phyloP scores from a whole-genome alignment of 1,139 yeast genomes.

The Debaryomycetaceae sp. region DNA sequence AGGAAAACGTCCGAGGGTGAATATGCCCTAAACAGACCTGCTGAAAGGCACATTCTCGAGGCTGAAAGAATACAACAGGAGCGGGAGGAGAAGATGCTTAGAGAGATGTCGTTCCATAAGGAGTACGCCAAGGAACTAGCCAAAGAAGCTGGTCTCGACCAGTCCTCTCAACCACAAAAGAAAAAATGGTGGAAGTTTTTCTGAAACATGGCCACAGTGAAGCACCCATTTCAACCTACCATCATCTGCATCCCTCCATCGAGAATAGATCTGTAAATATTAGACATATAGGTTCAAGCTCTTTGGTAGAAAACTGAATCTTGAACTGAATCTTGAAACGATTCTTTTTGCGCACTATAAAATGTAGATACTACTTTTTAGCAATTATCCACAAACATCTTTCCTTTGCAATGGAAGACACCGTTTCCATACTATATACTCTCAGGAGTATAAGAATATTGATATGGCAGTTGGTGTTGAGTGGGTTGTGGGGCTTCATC shows the following conservation, averaged over 20 bases:
- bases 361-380: not conserved
- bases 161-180: conserved; percentile 5
- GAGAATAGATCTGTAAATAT: not conserved
- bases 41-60: conserved; percentile 67
- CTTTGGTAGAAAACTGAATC: not conserved
- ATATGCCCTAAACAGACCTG: conserved; percentile 64
- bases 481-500: not conserved
- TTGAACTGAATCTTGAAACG: not conserved
- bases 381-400: not conserved
- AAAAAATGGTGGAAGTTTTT: conserved; percentile 39
- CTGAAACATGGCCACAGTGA: conserved; percentile 8
- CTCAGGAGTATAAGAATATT: conserved; percentile 1
- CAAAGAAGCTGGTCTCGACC: conserved; percentile 24
- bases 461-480: not conserved
- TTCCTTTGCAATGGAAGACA: not conserved
- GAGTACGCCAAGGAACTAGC: conserved; percentile 27
- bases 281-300: not conserved
- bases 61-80: conserved; percentile 71
- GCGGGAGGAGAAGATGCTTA: conserved; percentile 61
- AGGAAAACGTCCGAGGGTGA: conserved; percentile 42
- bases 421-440: conserved; percentile 1
- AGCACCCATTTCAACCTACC: not conserved
- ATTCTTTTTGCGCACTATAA: not conserved
- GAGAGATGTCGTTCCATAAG: conserved; percentile 47
- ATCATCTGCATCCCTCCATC: not conserved